A percentile compares a stretch with the other conserved stretches of the same genome.
phyloP scores from a whole-genome alignment of 805 yeast species.

The baker's yeast (Saccharomyces cerevisiae) region DNA sequence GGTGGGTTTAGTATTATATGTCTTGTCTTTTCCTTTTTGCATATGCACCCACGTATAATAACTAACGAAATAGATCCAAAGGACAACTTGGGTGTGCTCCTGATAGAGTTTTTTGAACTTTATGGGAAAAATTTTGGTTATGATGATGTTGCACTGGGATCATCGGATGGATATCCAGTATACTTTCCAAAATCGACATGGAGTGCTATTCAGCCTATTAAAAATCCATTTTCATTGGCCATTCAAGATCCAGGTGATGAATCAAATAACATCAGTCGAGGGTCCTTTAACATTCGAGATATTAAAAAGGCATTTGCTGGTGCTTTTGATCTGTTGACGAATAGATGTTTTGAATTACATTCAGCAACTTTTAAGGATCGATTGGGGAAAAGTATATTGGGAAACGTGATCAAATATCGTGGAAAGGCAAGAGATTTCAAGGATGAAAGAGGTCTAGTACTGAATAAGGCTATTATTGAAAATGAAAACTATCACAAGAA shows the following conservation, averaged over 20 bases:
- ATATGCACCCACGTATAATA: constrained; percentile 67
- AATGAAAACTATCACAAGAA: constrained; percentile 28
- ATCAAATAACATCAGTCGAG: constrained; percentile 74
- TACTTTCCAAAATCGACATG: constrained; percentile 53
- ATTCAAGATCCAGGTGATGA: constrained; percentile 87
- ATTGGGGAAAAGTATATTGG: constrained; percentile 64
- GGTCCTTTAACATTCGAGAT: constrained; percentile 72
- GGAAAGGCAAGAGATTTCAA: constrained; percentile 71
- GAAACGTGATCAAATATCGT: constrained; percentile 65
- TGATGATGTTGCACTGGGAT: constrained; percentile 65
- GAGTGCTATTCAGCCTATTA: constrained; percentile 41
- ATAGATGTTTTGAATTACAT: constrained; percentile 67
- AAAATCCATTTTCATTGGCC: constrained; percentile 55
- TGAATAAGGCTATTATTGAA: constrained; percentile 46
- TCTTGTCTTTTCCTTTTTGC: constrained; percentile 67
- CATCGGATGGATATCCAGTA: constrained; percentile 44
- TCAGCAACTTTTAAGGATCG: constrained; percentile 57
- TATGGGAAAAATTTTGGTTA: constrained; percentile 88
- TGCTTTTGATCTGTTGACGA: constrained; percentile 69
- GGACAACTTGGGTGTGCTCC: constrained; percentile 74
- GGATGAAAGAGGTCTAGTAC: constrained; percentile 59
- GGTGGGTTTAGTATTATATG: constrained; percentile 95
- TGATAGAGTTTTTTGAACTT: constrained; percentile 86
- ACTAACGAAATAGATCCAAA: constrained; percentile 57
- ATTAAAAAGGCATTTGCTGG: constrained; percentile 83